Base-by-base conservation (phyloP, 192 early-diverging fungal species). In the Endogone sp. region DNA sequence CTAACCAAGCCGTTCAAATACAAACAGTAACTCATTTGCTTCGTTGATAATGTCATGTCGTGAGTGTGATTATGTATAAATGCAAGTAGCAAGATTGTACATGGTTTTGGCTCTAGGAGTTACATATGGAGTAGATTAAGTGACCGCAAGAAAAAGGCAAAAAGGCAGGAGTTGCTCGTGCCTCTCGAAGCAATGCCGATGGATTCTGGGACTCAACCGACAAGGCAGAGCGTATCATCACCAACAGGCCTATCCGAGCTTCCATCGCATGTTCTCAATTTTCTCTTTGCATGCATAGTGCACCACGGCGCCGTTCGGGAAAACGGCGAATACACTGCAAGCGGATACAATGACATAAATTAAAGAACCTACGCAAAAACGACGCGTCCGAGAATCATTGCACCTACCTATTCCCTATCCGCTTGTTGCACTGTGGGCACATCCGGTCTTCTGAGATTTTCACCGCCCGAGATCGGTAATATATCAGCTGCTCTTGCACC, bases 251-350 rank as follows among this genome's bases (percentile, higher is more conserved):
- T 44, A 44, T 44, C 28, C 30, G 11, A 64, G 56, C 44, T 77
- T 77, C 71, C 75, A 72, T 57, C 67, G 72, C 10, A 69, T 71
- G 27, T 79, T 68, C 31, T 79, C 77, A 26, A 74, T 74, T 54
- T 79, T 79, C 31, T 87, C 86, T 67, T 87, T 87, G 70, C 92
- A 93, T 60, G 84, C 88, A 62, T 90, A 88, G 79, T 93, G 92
- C 3, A 91, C 85, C 9, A 93, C 84, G 3, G 85, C 79, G 16
- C 88, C 89, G 63, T 88, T 84, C 2, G 90, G 89, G 74, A 87
- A 91, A 2, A 83, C 84, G 3, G 90, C 90, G 78, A 93, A 91
- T 3, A 91, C 92, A 66, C 88, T 89, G 70, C 13, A 44, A 44
- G 13, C n/a, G n/a, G n/a, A n/a, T n/a, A n/a, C n/a, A n/a, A n/a